These are phyloP conservation scores for Phaeosphaeria sp. DNA, from an alignment of 2,329 filamentous ascomycete species.

Conservation along the genomic window DNA sequence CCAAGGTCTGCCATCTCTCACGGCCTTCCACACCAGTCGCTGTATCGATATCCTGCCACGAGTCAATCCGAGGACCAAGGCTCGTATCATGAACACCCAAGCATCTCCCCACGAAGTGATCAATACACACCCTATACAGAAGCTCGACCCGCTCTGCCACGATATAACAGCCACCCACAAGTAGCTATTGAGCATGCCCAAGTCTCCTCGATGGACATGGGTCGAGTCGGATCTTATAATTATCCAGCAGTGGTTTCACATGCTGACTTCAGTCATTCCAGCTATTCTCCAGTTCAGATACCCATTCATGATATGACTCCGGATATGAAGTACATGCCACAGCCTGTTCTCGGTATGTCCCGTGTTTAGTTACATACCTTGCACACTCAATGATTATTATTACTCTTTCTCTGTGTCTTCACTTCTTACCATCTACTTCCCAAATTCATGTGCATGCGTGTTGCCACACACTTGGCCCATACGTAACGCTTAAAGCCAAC, in stretches of 20 bases:
- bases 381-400: constrained; percentile 43
- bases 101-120: constrained; percentile 28
- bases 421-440: constrained; percentile 5
- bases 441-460: constrained; percentile 14
- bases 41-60: constrained; percentile 32
- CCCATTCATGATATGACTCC: constrained; percentile 42
- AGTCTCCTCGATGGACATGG: constrained; percentile 25
- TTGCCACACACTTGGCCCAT: background rate
- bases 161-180: constrained; percentile 35
- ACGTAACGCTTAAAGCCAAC: background rate
- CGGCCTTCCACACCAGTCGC: constrained; percentile 22
- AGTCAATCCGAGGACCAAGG: constrained; percentile 29
- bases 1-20: constrained; percentile 29
- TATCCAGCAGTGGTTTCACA: constrained; percentile 30
- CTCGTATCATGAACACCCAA: constrained; percentile 29
- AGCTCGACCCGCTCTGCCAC: constrained; percentile 24
- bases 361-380: constrained; percentile 46
- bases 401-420: constrained; percentile 27
- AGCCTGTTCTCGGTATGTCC: constrained; percentile 50
- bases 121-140: constrained; percentile 31
- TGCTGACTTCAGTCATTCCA: constrained; percentile 35
- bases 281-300: constrained; percentile 43
- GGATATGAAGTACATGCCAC: constrained; percentile 48
- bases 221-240: constrained; percentile 28
- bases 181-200: constrained; percentile 22